These are phyloP conservation scores for Colletotrichum musae DNA, from an alignment of 2,329 filamentous ascomycete genomes.

Conservation along the genomic window DNA sequence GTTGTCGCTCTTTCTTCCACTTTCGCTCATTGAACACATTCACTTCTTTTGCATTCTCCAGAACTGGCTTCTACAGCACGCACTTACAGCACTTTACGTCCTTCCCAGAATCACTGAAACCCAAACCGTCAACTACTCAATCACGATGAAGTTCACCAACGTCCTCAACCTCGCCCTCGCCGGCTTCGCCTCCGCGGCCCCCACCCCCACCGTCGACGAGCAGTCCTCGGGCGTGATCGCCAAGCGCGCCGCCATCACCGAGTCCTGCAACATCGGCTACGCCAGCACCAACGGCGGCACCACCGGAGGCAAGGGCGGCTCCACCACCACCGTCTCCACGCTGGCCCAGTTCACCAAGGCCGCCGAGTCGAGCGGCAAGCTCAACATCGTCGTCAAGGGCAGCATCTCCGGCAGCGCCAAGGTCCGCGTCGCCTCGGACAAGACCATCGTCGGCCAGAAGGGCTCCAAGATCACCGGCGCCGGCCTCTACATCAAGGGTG, in stretches of 20 bases:
- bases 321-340: slow-evolving; percentile 64
- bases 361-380: slow-evolving; percentile 58
- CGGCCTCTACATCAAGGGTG: slow-evolving; percentile 67
- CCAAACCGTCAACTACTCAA: too few species aligned
- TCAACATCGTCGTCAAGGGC: slow-evolving; percentile 59
- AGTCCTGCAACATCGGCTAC: slow-evolving; percentile 53
- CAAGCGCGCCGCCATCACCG: slow-evolving; percentile 54
- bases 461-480: slow-evolving; percentile 58
- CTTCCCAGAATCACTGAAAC: background rate
- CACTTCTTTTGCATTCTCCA: slow-evolving; percentile 13
- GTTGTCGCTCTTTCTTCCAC: slow-evolving; percentile 19
- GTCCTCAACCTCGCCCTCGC: slow-evolving; percentile 48
- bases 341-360: slow-evolving; percentile 63
- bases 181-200: slow-evolving; percentile 48
- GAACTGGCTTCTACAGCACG: slow-evolving; percentile 29
- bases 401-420: slow-evolving; percentile 57
- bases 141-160: slow-evolving; percentile 51
- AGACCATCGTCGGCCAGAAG: slow-evolving; percentile 59
- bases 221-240: slow-evolving; percentile 47
- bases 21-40: slow-evolving; percentile 3
- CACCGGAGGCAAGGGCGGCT: slow-evolving; percentile 64
- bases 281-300: slow-evolving; percentile 58
- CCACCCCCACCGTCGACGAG: slow-evolving; percentile 49
- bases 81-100: background rate
- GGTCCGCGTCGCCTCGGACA: slow-evolving; percentile 60